Percentiles rank a stretch among this genome's conserved stretches.
Evolutionary conservation across 352 stramenopile species (phyloP).

Genomic region (Globisporangium recalcitrans): DNA sequence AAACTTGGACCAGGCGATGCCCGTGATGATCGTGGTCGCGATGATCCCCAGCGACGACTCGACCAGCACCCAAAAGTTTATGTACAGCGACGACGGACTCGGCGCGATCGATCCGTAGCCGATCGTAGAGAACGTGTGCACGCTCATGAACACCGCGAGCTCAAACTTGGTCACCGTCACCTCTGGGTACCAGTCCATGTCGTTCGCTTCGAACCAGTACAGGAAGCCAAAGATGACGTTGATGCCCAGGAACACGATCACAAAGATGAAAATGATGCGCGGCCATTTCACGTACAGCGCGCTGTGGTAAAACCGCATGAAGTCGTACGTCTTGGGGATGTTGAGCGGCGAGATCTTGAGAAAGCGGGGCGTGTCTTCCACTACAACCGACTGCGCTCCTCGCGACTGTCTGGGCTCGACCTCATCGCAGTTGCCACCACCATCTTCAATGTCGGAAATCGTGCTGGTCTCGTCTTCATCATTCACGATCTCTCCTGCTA

Average conservation of each 20-base stretch:
- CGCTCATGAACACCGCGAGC: conserved; percentile 74
- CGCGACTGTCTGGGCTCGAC: background rate
- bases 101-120: conserved; percentile 74
- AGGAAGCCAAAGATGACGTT: conserved; percentile 60
- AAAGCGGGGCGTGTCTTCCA: conserved; percentile 77
- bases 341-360: conserved; percentile 64
- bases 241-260: conserved; percentile 59
- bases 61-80: conserved; percentile 76
- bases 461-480: conserved; percentile 26
- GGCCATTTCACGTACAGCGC: conserved; percentile 70
- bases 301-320: conserved; percentile 76
- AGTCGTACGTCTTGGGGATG: conserved; percentile 78
- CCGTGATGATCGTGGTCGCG: conserved; percentile 76
- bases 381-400: conserved; percentile 35
- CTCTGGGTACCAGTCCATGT: conserved; percentile 42
- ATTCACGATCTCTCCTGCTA: conserved; percentile 25
- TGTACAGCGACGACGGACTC: conserved; percentile 40
- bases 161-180: conserved; percentile 52
- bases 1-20: conserved; percentile 86
- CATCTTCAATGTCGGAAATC: conserved; percentile 14
- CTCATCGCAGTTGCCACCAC: conserved; percentile 18
- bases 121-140: conserved; percentile 79
- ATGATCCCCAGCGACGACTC: conserved; percentile 77
- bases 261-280: conserved; percentile 65
- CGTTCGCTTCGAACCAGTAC: conserved; percentile 43